Percentiles rank a stretch among this genome's conserved stretches.
Evolutionary conservation across 176 grass and related monocot species (phyloP).

Genomic region (Carex littledalei): DNA sequence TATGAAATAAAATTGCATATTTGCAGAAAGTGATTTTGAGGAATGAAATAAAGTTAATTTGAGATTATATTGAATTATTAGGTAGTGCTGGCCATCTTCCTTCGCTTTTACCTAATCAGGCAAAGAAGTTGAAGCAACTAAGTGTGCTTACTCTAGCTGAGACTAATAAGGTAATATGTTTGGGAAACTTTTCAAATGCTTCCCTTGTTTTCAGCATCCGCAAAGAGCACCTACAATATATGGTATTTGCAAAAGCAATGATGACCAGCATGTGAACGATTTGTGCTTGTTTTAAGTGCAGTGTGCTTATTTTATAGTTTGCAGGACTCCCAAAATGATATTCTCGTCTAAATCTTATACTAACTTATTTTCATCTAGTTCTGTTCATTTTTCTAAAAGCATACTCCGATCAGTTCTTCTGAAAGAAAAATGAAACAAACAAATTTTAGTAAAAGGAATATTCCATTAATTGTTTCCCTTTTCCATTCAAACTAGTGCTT

Average conservation of each 20-base stretch:
- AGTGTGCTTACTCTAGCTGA: constrained; percentile 86
- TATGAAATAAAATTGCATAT: background rate
- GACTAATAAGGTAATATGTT: constrained; percentile 64
- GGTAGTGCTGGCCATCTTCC: constrained; percentile 76
- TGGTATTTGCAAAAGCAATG: constrained; percentile 1
- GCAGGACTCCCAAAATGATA: background rate
- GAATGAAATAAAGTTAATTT: background rate
- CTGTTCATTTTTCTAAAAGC: background rate
- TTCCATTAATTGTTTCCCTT: constrained; percentile 1
- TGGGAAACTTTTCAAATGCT: background rate
- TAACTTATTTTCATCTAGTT: background rate
- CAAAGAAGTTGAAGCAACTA: constrained; percentile 88
- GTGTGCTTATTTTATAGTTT: background rate
- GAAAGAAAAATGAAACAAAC: background rate
- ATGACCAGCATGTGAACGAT: background rate
- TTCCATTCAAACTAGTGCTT: background rate
- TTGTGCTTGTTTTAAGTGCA: background rate
- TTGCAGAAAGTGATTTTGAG: background rate
- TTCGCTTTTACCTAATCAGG: constrained; percentile 74
- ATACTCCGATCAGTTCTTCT: background rate
- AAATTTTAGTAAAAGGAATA: background rate
- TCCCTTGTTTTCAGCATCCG: background rate
- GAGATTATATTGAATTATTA: constrained; percentile 18
- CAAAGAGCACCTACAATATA: background rate
- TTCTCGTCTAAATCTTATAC: background rate